Evolutionary conservation across 257 asterid species (phyloP), one percentile per base, ranked within the genome.

Genomic region (Echium plantagineum): DNA sequence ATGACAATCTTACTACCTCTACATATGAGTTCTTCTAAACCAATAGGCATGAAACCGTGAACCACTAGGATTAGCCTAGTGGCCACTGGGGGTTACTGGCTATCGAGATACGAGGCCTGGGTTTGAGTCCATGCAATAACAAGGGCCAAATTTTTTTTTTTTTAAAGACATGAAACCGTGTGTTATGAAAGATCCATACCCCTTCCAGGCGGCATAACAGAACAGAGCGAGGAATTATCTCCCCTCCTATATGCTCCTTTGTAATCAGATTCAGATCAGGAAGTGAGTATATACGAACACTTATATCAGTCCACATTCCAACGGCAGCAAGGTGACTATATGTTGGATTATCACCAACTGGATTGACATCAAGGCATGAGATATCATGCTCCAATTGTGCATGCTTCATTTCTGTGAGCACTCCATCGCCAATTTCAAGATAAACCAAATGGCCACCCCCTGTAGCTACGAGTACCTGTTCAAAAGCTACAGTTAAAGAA

Each of bases 261-360:
- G 83, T 93, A 30, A 93, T 64, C 70, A 81, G 89, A 75, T 80
- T 89, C 80, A 93, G 63, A 62, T 86, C 97, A 1, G 98, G 98
- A 74, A 93, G 96, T 38, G 96, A 93, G 66, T 63, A 75, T 22
- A 68, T 75, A 56, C 85, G 70, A 61, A 82, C 81, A 70, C 95
- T 93, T 66, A 89, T 89, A 80, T 89, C 99, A n/a, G 87, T 89
- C 99, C 99, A 93, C 99, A 89, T 89, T 26, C 99, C 99, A 66
- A 93, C 99, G 7, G 94, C 99, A 69, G 97, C 99, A 22, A 89
- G 82, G 69, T 75, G 80, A 78, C 99, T 86, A 61, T 72, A 61
- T 67, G 80, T 84, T 73, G 88, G 83, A 84, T 81, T 71, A 24
- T 80, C 94, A 54, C 96, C 96, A 72, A 93, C 83, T 60, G 99